Percentiles rank a stretch among this genome's conserved stretches.
Conservation (phyloP, 1,139 yeast genomes). For the Kodamaea sp. region DNA sequence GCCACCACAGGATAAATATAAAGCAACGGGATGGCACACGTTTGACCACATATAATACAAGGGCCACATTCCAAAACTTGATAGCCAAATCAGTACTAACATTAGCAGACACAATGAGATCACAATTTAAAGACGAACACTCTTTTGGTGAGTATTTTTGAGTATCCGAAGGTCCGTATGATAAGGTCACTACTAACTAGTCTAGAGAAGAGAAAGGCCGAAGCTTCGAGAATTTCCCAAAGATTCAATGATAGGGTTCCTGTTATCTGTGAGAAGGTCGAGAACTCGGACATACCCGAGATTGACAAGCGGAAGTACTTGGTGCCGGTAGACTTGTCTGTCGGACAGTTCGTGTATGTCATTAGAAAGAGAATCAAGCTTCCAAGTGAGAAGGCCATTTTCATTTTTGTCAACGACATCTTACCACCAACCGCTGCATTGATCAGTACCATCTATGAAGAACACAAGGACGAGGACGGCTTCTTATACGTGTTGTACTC, state of each 20-base stretch:
- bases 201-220: slow-evolving; percentile 89
- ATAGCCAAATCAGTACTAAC: slow-evolving; percentile 13
- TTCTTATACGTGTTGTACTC: slow-evolving; percentile 91
- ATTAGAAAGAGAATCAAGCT: slow-evolving; percentile 93
- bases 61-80: background rate
- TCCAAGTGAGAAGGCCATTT: slow-evolving; percentile 97
- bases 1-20: background rate
- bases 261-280: slow-evolving; percentile 96
- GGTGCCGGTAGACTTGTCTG: slow-evolving; percentile 94
- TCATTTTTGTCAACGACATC: slow-evolving; percentile 93
- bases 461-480: slow-evolving; percentile 97
- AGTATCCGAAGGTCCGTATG: background rate
- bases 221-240: slow-evolving; percentile 86
- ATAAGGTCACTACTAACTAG: slow-evolving; percentile 21
- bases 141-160: slow-evolving; percentile 64
- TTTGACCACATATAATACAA: too few relatives aligned
- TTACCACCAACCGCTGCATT: slow-evolving; percentile 97
- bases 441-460: slow-evolving; percentile 92
- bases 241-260: slow-evolving; percentile 93
- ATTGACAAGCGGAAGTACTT: slow-evolving; percentile 96
- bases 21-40: too few relatives aligned
- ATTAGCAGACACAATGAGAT: slow-evolving; percentile 55
- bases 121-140: slow-evolving; percentile 91
- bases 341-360: slow-evolving; percentile 97
- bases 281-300: slow-evolving; percentile 93